Base-by-base conservation (phyloP, 1,284 basidiomycete genomes). In the Fistulinella cinereoalba region DNA sequence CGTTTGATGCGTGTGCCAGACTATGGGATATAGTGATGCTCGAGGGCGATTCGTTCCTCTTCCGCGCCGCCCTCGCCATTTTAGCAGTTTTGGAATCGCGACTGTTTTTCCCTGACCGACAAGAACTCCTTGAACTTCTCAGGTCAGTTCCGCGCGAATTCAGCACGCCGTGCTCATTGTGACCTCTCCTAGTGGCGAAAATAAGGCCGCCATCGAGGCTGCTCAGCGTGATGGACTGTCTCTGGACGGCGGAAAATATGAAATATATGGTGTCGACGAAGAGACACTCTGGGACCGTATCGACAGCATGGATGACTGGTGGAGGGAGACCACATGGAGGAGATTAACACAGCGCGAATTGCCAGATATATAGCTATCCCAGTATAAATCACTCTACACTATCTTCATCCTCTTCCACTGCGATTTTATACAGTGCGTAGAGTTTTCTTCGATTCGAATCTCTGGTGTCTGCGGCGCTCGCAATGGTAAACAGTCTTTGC, bases 241-340 rank as follows among this genome's bases (percentile, higher is more conserved):
- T 44, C 70, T 88, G 9, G 72, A 85, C 52, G 80, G 83, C 6
- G 91, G 87, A 23, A 90, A 86, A 58, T 92, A 96, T 63, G 87
- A 88, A 59, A 88, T 92, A 48, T 94, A 96, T 64, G 89, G 88
- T 6, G 73, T 93, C 6, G 83, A 87, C 50, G 94, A 96, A 66
- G 88, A 92, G 56, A 77, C 77, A 1, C 66, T 92, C 10, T 93
- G 89, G 83, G 85, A 85, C 42, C 74, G 81, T 34, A 83, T 93
- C 29, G 77, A 84, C 51, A 74, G 74, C 43, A 85, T 94, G 81
- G 85, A 90, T 32, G 90, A 91, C 32, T 92, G 89, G 89, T 97
- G 94, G 93, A 91, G 83, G 62, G 92, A 95, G 61, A 88, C 82
- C 55, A 90, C 90, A 41, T 97, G 91, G 85, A 83, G 79, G 51